Evolutionary conservation across 2,329 filamentous ascomycete species (phyloP).

Genomic region (Sclerotinia borealis): DNA sequence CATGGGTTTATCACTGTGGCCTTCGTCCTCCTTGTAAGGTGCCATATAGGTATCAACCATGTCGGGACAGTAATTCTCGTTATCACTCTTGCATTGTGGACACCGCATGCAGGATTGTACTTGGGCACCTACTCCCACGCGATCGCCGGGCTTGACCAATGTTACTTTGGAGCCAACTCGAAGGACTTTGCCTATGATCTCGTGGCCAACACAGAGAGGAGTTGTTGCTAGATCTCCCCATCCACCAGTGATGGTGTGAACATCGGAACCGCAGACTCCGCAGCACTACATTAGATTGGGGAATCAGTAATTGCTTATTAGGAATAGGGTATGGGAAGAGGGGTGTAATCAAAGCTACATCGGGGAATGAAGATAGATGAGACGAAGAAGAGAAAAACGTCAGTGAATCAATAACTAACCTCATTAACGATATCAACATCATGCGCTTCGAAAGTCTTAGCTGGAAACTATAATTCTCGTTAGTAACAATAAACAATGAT

Average conservation of each 20-base stretch:
- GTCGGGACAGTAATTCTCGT: slow-evolving; percentile 30
- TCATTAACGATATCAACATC: slow-evolving; percentile 86
- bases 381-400: no score
- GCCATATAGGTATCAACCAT: slow-evolving; percentile 24
- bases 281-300: slow-evolving; percentile 27
- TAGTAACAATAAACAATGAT: no score
- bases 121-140: slow-evolving; percentile 49
- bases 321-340: no score
- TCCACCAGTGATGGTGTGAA: slow-evolving; percentile 28
- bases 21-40: slow-evolving; percentile 18
- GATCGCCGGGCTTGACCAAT: slow-evolving; percentile 44
- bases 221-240: slow-evolving; percentile 18
- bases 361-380: no score
- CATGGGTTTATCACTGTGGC: slow-evolving; percentile 10
- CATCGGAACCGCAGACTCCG: slow-evolving; percentile 40
- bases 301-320: neutral
- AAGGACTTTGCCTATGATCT: slow-evolving; percentile 40
- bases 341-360: no score
- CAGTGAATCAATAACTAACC: neutral
- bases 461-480: neutral
- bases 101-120: slow-evolving; percentile 44
- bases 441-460: slow-evolving; percentile 75
- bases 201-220: slow-evolving; percentile 39
- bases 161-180: slow-evolving; percentile 58
- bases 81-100: slow-evolving; percentile 40